Evolutionary conservation across 495 filamentous ascomycete species (phyloP), one percentile per base, ranked within the genome.

Genomic region (Copromyces sp.): DNA sequence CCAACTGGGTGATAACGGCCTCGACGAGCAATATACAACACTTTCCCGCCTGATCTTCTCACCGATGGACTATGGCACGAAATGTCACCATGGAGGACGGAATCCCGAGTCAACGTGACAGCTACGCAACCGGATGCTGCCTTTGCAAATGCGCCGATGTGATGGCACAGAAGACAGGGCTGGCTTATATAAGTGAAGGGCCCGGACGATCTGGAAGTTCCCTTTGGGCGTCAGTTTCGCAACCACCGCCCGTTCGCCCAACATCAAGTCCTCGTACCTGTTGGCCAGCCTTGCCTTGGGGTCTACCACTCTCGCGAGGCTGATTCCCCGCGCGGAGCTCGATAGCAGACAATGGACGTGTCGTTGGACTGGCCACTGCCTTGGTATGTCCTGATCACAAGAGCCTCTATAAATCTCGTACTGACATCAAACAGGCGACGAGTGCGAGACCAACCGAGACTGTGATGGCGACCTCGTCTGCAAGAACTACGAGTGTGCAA

Each of bases 301-400:
- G 1, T 35, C 29, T 6, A 61, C 53, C 53, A 35, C 53, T 12
- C 6, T 61, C 29, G 53, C 53, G 35, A 61, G 53, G 53, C 29
- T 61, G 29, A 61, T 17, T 61, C 29, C 53, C 29, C 53, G 53
- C 14, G 53, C 29, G 29, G 53, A 61, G 5, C 7, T 61, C 35
- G 73, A 69, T 24, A 45, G 41, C 37, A 39, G 69, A 29, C 45
- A 35, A 38, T 38, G 44, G 9, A 69, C 70, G 24, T 79, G 77
- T 44, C 40, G 45, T 0, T 79, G 77, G 77, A 73, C 76, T 12
- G 76, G 72, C 20, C 77, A 79, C 70, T 79, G 77, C 24, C 65
- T 79, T 44, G 77, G 77, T 79, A 69, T 37, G 75, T 42, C 41
- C 16, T 3, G 6, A n/a, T 17, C 24, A 32, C 9, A 14, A 37